Evolutionary conservation across 2,329 filamentous ascomycete species (phyloP).

Genomic region (Uncinocarpus reesii): DNA sequence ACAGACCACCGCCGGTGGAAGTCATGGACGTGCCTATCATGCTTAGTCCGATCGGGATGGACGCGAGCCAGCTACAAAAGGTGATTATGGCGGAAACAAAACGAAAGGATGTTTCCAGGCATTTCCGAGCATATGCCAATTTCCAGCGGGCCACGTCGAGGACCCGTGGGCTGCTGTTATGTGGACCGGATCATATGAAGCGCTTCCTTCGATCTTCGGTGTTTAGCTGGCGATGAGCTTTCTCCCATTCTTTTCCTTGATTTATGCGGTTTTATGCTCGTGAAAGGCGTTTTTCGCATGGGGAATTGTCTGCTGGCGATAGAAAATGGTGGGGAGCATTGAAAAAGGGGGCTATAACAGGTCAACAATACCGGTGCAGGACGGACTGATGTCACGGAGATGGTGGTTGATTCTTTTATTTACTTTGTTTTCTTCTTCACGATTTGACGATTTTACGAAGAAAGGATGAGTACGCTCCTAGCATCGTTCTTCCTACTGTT

Average conservation of each 20-base stretch:
- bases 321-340: slow-evolving; percentile 4
- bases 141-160: slow-evolving; percentile 22
- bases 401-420: too few species aligned
- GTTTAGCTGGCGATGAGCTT: slow-evolving; percentile 14
- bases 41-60: slow-evolving; percentile 24
- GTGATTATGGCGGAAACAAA: slow-evolving; percentile 22
- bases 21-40: slow-evolving; percentile 32
- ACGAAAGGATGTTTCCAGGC: slow-evolving; percentile 16
- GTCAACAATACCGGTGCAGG: not conserved
- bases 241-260: not conserved
- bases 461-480: not conserved
- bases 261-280: not conserved
- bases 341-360: not conserved
- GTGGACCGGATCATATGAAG: slow-evolving; percentile 28
- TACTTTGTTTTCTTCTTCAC: not conserved
- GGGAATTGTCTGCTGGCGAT: not conserved
- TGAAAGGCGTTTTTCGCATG: not conserved
- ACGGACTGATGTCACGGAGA: not conserved
- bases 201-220: slow-evolving; percentile 22
- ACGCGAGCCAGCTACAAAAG: slow-evolving; percentile 20
- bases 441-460: not conserved
- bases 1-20: slow-evolving; percentile 20
- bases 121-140: slow-evolving; percentile 13
- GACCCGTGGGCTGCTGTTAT: slow-evolving; percentile 23
- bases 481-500: not conserved